Evolutionary conservation across 768 basidiomycete genomes (phyloP), one percentile per base, ranked within the genome.

Genomic region (Tylopilus intermedius): DNA sequence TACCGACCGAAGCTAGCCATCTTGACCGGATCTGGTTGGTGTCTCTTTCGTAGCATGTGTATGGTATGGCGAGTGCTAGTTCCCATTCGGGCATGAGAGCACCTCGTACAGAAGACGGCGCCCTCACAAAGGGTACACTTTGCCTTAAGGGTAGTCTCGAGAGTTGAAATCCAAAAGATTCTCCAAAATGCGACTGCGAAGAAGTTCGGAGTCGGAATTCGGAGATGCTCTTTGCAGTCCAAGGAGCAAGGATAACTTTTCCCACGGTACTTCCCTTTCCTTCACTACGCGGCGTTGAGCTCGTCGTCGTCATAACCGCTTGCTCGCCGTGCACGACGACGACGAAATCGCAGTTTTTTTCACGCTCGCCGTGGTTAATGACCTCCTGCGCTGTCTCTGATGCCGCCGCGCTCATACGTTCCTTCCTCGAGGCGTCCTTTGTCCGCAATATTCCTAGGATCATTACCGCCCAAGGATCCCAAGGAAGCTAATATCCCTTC

Each of bases 361-460:
- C 32, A 39, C 44, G 50, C 49, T 22, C 55, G 55, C 53, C 53
- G 61, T 61, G 58, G 47, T 68, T 67, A 52, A 68, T 68, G 67
- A 65, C 50, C 57, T 53, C 42, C 55, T 59, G 55, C 45, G 49
- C 62, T 45, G 47, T 50, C 47, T 58, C 62, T 68, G 67, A 81
- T 81, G 80, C 76, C 78, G 64, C 68, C 78, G 54, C 79, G 80
- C 64, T 74, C 76, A 50, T 52, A 69, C 45, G 62, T 69, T 62
- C 54, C 71, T 56, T 61, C 68, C 54, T 67, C 73, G 66, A 72
- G 69, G 55, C 81, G 81, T 62, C 80, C 81, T 67, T 74, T 79
- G 69, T 83, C 82, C 56, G 81, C 81, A 61, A 81, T 83, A 62
- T 81, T 77, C 70, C 71, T 82, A 41, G 79, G 80, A 56, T 59